Evolutionary conservation across 225 moss, liverwort and hornwort genomes (phyloP).

Genomic region (Marchantia paleacea): DNA sequence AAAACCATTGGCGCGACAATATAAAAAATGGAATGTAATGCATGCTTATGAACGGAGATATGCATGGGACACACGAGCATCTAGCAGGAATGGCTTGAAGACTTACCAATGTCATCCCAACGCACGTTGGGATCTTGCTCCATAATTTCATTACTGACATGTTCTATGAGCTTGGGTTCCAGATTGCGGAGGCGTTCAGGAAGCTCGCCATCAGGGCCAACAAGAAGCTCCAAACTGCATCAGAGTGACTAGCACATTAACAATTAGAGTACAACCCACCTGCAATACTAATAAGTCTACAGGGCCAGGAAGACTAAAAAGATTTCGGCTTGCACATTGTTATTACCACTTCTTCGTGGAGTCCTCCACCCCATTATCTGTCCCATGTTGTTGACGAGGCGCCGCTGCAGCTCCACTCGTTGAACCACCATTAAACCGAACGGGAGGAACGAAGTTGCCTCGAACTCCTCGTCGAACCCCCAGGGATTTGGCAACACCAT

Average conservation of each 20-base stretch:
- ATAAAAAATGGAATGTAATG: no score
- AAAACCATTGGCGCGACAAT: not conserved
- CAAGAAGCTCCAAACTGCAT: slow-evolving; percentile 81
- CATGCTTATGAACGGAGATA: no score
- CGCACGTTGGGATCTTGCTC: slow-evolving; percentile 94
- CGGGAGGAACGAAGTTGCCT: slow-evolving; percentile 83
- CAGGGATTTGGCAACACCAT: slow-evolving; percentile 65
- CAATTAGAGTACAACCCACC: not conserved
- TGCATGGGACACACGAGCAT: no score
- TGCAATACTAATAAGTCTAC: not conserved
- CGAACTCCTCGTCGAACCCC: slow-evolving; percentile 90
- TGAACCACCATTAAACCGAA: slow-evolving; percentile 47
- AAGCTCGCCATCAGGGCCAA: slow-evolving; percentile 95
- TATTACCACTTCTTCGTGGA: slow-evolving; percentile 82
- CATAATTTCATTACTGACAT: slow-evolving; percentile 98
- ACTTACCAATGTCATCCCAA: slow-evolving; percentile 97
- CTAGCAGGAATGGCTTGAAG: not conserved
- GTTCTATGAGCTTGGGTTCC: slow-evolving; percentile 95
- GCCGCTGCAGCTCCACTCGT: slow-evolving; percentile 49
- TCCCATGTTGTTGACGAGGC: slow-evolving; percentile 56
- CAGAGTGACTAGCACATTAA: not conserved
- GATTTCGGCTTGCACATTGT: not conserved
- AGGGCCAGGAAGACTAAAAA: not conserved
- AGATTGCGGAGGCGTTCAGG: slow-evolving; percentile 87
- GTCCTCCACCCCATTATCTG: slow-evolving; percentile 60